A percentile compares a stretch with the other conserved stretches of the same genome.
phyloP scores from a whole-genome alignment of 768 basidiomycete species.

The Podaxis carcinomalis region DNA sequence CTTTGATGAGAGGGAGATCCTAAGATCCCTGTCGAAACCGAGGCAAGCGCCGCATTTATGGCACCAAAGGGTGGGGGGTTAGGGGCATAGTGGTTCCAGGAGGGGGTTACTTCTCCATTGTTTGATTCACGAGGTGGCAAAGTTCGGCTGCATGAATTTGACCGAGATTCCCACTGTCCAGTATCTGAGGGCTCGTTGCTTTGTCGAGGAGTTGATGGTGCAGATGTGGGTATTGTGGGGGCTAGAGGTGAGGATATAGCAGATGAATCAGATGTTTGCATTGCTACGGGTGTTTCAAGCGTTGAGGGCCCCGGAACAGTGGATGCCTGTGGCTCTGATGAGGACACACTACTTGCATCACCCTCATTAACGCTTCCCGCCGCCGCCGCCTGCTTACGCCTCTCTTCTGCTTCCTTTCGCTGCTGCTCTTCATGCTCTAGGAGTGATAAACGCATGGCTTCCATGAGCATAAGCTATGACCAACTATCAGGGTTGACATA shows the following conservation, averaged over 20 bases:
- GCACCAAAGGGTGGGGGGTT: slow-evolving; percentile 42
- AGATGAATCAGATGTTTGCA: slow-evolving; percentile 24
- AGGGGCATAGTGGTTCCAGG: slow-evolving; percentile 28
- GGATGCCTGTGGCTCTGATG: slow-evolving; percentile 18
- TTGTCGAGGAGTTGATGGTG: slow-evolving; percentile 15
- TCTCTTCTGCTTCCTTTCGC: slow-evolving; percentile 68
- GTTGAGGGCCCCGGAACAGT: slow-evolving; percentile 31
- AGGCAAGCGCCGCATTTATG: slow-evolving; percentile 38
- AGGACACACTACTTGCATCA: slow-evolving; percentile 16
- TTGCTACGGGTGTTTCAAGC: slow-evolving; percentile 22
- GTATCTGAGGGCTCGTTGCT: slow-evolving; percentile 19
- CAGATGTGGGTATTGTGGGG: slow-evolving; percentile 19
- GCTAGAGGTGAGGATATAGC: slow-evolving; percentile 22
- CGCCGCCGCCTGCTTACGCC: slow-evolving; percentile 44
- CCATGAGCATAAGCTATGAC: slow-evolving; percentile 92
- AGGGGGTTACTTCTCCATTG: slow-evolving; percentile 26
- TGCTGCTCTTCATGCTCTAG: slow-evolving; percentile 95
- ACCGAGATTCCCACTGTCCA: slow-evolving; percentile 25
- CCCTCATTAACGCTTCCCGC: slow-evolving; percentile 16
- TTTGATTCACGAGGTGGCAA: slow-evolving; percentile 26
- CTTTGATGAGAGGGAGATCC: slow-evolving; percentile 17
- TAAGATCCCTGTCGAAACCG: slow-evolving; percentile 41
- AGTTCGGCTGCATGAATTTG: slow-evolving; percentile 34
- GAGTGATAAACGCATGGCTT: slow-evolving; percentile 94
- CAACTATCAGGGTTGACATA: not conserved